Evolutionary conservation across 1,139 yeast genomes (phyloP), one percentile per base, ranked within the genome.

Genomic region (Suhomyces kunorum): DNA sequence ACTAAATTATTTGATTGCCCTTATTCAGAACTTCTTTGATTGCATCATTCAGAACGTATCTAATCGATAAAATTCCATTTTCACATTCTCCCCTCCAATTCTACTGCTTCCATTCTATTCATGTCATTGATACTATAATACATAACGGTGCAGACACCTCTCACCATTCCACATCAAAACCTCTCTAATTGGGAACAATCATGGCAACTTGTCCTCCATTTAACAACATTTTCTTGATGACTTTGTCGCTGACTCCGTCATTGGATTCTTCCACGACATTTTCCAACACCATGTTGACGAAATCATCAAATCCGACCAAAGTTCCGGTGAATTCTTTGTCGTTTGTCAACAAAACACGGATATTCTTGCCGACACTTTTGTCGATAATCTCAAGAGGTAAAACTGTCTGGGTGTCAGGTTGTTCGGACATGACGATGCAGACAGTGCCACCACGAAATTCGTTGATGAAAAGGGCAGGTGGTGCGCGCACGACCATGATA

Each of bases 271-370:
- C 98, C 7, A 77, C 76, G 25, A 87, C 97, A 53, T 88, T 83
- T 55, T 85, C 86, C 46, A 90, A 74, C 8, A 92, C 96, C 71
- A 90, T 83, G 63, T 92, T 92, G 46, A 92, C 98, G 55, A 83
- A 90, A 62, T 92, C 98, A 61, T 92, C 98, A 61, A 92, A 90
- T 1, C 98, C 98, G 19, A 85, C 78, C 39, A 92, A 71, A 8
- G 83, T 87, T 2, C 98, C 98, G 18, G 78, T 76, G 61, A 89
- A 92, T 61, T 90, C 97, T 47, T 68, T 68, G 49, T 83, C 80
- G 44, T 81, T 78, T 49, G 86, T 81, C 73, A 89, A 74, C 42
- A 90, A 75, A 23, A 90, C 88, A 74, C 87, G 80, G 38, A 92
- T 81, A 44, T 76, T 73, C 37, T 87, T 79, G 14, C 96, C 96